A percentile compares a stretch with the other conserved stretches of the same genome.
Conservation (phyloP, 1,284 basidiomycete species). For the Chiua sp. region DNA sequence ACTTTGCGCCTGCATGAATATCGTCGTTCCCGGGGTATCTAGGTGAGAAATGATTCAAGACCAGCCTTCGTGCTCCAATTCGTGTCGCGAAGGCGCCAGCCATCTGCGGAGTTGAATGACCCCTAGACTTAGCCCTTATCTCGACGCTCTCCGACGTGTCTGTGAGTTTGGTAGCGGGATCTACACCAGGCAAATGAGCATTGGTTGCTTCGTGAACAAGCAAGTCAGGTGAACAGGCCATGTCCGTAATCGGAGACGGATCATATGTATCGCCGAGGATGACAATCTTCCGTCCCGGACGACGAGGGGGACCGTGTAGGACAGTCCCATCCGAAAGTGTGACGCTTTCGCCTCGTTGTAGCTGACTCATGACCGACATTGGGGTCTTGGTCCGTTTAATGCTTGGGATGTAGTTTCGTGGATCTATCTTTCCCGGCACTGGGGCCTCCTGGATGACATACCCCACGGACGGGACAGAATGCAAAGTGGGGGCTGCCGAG, state of each 20-base stretch:
- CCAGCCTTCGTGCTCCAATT: conserved; percentile 68
- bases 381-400: conserved; percentile 76
- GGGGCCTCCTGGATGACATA: conserved; percentile 82
- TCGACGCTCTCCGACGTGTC: conserved; percentile 71
- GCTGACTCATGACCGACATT: conserved; percentile 68
- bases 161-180: conserved; percentile 56
- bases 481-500: conserved; percentile 84
- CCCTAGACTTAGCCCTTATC: conserved; percentile 73
- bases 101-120: conserved; percentile 94
- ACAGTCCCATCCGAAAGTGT: conserved; percentile 79
- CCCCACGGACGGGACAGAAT: conserved; percentile 85
- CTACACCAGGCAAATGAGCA: conserved; percentile 78
- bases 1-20: conserved; percentile 49
- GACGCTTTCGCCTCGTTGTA: conserved; percentile 76
- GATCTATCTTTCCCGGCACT: conserved; percentile 78
- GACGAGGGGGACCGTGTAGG: conserved; percentile 71
- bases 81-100: conserved; percentile 82
- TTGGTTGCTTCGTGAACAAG: conserved; percentile 92
- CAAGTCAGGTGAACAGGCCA: conserved; percentile 69
- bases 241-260: conserved; percentile 62
- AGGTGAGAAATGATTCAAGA: conserved; percentile 88
- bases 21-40: conserved; percentile 64
- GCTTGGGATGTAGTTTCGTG: conserved; percentile 64
- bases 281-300: conserved; percentile 75
- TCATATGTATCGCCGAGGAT: conserved; percentile 86